Conservation (phyloP, 2,329 filamentous ascomycete genomes). For the Trichothecium roseum region DNA sequence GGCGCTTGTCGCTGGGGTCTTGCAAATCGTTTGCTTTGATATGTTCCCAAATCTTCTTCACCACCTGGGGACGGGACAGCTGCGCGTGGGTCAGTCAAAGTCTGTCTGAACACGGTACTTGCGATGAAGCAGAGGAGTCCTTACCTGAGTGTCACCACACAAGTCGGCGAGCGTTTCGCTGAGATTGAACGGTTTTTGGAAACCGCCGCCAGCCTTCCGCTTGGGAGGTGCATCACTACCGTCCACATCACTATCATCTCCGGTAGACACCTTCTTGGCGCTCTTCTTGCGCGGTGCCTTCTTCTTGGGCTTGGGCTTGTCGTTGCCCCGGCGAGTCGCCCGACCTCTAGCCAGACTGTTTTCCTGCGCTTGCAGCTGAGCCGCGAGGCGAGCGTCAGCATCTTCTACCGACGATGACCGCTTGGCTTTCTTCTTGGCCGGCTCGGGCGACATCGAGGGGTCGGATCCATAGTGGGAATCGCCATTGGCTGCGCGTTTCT, state of each 20-base stretch:
- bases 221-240: conserved; percentile 51
- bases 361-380: conserved; percentile 84
- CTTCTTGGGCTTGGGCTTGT: conserved; percentile 45
- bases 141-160: conserved; percentile 57
- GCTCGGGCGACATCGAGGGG: conserved; percentile 33
- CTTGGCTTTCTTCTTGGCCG: conserved; percentile 57
- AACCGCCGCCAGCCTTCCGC: conserved; percentile 82
- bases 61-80: conserved; percentile 88
- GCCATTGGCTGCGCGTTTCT: conserved; percentile 24
- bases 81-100: conserved; percentile 23
- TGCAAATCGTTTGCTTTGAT: conserved; percentile 84
- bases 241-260: conserved; percentile 71
- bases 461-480: conserved; percentile 38
- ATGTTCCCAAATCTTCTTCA: conserved; percentile 93
- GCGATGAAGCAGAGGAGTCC: conserved; percentile 9
- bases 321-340: conserved; percentile 66
- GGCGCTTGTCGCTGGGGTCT: conserved; percentile 81
- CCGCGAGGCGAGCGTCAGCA: conserved; percentile 78
- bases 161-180: conserved; percentile 60
- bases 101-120: background rate
- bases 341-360: conserved; percentile 59
- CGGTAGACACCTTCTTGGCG: conserved; percentile 61
- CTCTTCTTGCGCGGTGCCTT: conserved; percentile 62
- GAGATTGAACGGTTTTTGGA: conserved; percentile 77
- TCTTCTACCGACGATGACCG: conserved; percentile 51